Evolutionary conservation across 2,329 filamentous ascomycete genomes (phyloP).

Genomic region (Apiospora pterosperma): DNA sequence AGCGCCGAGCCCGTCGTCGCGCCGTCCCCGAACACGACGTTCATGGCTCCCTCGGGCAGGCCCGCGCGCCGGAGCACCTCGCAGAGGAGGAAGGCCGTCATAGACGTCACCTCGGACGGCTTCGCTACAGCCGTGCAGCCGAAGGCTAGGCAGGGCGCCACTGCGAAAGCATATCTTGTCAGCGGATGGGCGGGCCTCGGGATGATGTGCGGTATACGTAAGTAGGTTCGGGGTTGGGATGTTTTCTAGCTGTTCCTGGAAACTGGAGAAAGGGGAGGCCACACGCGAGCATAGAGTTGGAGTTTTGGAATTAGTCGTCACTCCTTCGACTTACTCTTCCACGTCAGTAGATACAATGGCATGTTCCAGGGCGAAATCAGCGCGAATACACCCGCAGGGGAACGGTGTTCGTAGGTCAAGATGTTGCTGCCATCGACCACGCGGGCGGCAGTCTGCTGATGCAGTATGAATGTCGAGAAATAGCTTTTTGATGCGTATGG

Average conservation of each 20-base stretch:
- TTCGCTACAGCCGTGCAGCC: conserved; percentile 32
- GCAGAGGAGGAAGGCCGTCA: conserved; percentile 27
- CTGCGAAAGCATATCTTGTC: not conserved
- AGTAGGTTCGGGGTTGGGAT: too few species aligned
- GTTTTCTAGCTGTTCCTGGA: too few species aligned
- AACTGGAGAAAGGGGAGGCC: not conserved
- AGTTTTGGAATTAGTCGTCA: too few species aligned
- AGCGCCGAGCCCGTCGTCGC: conserved; percentile 26
- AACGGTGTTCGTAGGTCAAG: conserved; percentile 31
- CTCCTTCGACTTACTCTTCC: conserved; percentile 17
- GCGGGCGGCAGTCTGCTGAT: conserved; percentile 26
- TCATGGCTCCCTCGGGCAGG: conserved; percentile 27
- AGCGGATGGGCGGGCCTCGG: not conserved
- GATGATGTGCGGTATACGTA: too few species aligned
- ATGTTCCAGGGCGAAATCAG: conserved; percentile 34
- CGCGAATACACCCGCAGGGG: conserved; percentile 29
- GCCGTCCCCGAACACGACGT: conserved; percentile 30
- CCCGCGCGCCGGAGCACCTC: conserved; percentile 21
- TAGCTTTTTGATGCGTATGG: conserved; percentile 17
- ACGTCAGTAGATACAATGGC: conserved; percentile 31
- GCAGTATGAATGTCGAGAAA: conserved; percentile 31
- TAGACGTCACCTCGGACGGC: conserved; percentile 30
- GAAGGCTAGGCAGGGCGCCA: conserved; percentile 32
- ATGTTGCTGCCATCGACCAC: conserved; percentile 26
- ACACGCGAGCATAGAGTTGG: not conserved